Evolutionary conservation across 2,329 filamentous ascomycete genomes (phyloP).

Genomic region (Phyllosticta citrichinensis): DNA sequence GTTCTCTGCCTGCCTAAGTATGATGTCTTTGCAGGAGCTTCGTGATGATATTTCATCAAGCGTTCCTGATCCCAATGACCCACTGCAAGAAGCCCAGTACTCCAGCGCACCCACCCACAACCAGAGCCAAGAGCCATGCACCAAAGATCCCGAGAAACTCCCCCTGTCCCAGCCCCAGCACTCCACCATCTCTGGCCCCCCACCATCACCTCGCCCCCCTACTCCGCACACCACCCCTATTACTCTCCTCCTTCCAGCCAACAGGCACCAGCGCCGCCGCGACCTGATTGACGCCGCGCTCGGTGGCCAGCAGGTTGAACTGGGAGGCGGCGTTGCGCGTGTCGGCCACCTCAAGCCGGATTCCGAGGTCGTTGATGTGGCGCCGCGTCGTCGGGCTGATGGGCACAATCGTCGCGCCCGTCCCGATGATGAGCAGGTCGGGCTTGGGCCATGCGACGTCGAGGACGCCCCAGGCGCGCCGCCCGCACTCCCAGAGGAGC

Average conservation of each 20-base stretch:
- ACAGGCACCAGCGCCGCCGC: conserved; percentile 81
- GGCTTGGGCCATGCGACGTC: conserved; percentile 78
- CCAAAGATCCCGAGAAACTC: too few species aligned
- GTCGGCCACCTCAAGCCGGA: conserved; percentile 80
- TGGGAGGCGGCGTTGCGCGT: conserved; percentile 89
- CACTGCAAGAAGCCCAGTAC: too few species aligned
- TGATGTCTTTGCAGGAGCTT: too few species aligned
- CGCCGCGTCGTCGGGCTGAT: conserved; percentile 64
- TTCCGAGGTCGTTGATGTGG: conserved; percentile 65
- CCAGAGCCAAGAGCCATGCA: too few species aligned
- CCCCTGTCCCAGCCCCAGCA: too few species aligned
- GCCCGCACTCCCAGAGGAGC: conserved; percentile 71
- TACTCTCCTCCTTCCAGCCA: conserved; percentile 47
- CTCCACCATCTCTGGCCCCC: too few species aligned
- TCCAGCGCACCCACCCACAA: too few species aligned
- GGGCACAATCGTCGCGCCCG: conserved; percentile 65
- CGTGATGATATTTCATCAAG: too few species aligned
- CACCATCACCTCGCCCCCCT: neutral
- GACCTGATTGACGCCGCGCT: conserved; percentile 74
- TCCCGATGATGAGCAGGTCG: conserved; percentile 86
- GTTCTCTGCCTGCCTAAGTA: too few species aligned
- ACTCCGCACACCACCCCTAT: neutral
- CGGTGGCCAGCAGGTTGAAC: conserved; percentile 91
- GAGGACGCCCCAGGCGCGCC: conserved; percentile 64
- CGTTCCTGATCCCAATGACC: too few species aligned